These are phyloP conservation scores for Claviceps arundinis DNA, from an alignment of 2,329 filamentous ascomycete genomes.

Conservation along the genomic window DNA sequence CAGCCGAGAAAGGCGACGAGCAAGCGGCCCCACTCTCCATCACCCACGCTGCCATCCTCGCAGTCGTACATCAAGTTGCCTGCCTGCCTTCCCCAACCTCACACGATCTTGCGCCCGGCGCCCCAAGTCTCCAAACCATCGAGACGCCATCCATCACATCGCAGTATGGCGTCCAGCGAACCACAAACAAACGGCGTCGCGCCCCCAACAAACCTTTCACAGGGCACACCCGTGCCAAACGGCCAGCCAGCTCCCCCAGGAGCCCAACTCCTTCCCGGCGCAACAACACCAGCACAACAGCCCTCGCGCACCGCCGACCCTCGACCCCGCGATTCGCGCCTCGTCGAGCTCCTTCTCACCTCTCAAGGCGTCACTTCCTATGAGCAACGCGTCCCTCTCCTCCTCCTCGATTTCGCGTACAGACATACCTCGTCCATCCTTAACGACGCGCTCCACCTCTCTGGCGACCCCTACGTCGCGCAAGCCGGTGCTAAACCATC, in stretches of 20 bases:
- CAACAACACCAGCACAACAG: slow-evolving; percentile 13
- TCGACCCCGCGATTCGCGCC: slow-evolving; percentile 64
- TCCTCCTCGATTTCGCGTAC: slow-evolving; percentile 79
- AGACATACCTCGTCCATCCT: slow-evolving; percentile 63
- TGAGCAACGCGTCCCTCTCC: slow-evolving; percentile 68
- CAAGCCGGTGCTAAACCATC: slow-evolving; percentile 41
- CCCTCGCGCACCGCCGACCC: slow-evolving; percentile 29
- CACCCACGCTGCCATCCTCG: too few species aligned
- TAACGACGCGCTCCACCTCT: slow-evolving; percentile 55
- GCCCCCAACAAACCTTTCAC: slow-evolving; percentile 23
- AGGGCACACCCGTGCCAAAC: slow-evolving; percentile 16
- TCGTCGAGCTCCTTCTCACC: slow-evolving; percentile 67
- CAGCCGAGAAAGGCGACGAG: too few species aligned
- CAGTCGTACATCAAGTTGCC: too few species aligned
- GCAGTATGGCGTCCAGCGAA: slow-evolving; percentile 22
- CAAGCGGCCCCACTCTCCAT: too few species aligned
- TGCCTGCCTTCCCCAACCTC: too few species aligned
- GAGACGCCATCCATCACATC: background rate
- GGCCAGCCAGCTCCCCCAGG: slow-evolving; percentile 18
- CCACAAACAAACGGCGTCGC: slow-evolving; percentile 43
- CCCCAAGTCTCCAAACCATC: background rate
- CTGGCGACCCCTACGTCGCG: slow-evolving; percentile 52
- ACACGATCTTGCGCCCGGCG: too few species aligned
- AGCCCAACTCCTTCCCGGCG: slow-evolving; percentile 1
- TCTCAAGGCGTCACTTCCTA: slow-evolving; percentile 68